Conservation (phyloP, 2,329 filamentous ascomycete species). For the Ophiostoma australiae region DNA sequence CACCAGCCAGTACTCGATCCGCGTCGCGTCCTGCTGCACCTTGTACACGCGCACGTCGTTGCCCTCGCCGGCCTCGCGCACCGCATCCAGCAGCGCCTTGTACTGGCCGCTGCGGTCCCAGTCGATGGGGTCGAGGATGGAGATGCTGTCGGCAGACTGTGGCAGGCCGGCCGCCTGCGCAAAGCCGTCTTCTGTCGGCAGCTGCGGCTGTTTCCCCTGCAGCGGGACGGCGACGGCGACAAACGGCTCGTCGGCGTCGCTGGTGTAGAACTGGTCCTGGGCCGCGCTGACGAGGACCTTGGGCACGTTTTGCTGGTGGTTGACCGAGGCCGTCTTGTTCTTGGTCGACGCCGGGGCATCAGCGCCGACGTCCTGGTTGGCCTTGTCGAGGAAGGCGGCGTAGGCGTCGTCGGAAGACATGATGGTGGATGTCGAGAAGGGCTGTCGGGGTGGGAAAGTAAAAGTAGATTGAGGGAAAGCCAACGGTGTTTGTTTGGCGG, state of each 20-base stretch:
- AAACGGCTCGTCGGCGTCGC: constrained; percentile 83
- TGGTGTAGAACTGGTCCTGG: constrained; percentile 63
- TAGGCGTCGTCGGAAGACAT: constrained; percentile 81
- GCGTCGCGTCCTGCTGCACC: constrained; percentile 56
- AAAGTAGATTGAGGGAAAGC: background rate
- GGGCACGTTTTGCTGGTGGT: constrained; percentile 47
- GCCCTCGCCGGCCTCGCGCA: constrained; percentile 58
- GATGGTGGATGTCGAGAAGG: constrained; percentile 30
- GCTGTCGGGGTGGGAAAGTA: background rate
- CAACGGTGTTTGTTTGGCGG: background rate
- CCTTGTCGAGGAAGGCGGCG: constrained; percentile 78
- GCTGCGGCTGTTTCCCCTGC: constrained; percentile 41
- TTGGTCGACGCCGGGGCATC: constrained; percentile 30
- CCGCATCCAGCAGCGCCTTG: constrained; percentile 60
- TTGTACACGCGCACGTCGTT: constrained; percentile 70
- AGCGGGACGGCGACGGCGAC: constrained; percentile 66
- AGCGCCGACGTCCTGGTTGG: constrained; percentile 66
- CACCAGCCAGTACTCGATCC: constrained; percentile 76
- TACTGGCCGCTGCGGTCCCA: constrained; percentile 75
- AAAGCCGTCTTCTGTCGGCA: constrained; percentile 68
- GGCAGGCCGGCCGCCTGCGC: constrained; percentile 60
- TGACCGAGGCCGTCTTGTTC: constrained; percentile 21
- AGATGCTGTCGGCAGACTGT: constrained; percentile 50
- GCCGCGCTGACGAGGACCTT: constrained; percentile 47
- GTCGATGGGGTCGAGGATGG: constrained; percentile 61